Conservation (phyloP, 495 filamentous ascomycete genomes). For the Chaetomidium leptoderma region DNA sequence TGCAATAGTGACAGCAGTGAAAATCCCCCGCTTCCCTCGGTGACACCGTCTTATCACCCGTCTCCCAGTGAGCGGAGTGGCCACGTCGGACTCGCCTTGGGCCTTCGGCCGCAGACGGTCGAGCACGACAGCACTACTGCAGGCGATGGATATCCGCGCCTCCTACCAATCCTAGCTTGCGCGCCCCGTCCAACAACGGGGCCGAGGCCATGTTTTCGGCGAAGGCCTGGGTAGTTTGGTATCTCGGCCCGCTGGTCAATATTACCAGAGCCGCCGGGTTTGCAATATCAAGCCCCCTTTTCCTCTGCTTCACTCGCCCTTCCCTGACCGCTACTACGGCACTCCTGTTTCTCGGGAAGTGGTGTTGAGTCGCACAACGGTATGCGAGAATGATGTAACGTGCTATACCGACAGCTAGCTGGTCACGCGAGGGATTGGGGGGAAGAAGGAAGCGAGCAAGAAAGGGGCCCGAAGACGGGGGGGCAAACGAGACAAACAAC, state of each 20-base stretch:
- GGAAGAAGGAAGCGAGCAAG: not conserved
- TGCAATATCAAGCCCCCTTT: too few species aligned
- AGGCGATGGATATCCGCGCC: constrained; percentile 1
- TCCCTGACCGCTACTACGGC: constrained; percentile 7
- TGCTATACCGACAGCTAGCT: not conserved
- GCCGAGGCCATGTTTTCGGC: not conserved
- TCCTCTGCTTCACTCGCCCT: not conserved
- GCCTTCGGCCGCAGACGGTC: constrained; percentile 2
- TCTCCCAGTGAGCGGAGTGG: not conserved
- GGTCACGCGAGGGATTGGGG: not conserved
- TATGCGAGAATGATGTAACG: constrained; percentile 3
- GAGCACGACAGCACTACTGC: not conserved
- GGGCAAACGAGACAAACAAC: not conserved
- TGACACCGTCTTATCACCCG: constrained; percentile 1
- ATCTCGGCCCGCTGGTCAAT: constrained; percentile 8
- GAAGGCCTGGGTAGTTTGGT: not conserved
- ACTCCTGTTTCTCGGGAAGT: not conserved
- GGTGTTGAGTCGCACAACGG: constrained; percentile 4
- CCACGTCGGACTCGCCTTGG: not conserved
- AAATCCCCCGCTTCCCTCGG: constrained; percentile 11
- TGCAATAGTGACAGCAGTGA: not conserved
- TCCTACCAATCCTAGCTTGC: not conserved
- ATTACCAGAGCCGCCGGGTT: too few species aligned
- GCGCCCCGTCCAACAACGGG: not conserved
- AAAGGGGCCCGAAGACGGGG: too few species aligned